Base-by-base conservation (phyloP, 2,329 filamentous ascomycete species). In the Aurifilum marmelostoma region DNA sequence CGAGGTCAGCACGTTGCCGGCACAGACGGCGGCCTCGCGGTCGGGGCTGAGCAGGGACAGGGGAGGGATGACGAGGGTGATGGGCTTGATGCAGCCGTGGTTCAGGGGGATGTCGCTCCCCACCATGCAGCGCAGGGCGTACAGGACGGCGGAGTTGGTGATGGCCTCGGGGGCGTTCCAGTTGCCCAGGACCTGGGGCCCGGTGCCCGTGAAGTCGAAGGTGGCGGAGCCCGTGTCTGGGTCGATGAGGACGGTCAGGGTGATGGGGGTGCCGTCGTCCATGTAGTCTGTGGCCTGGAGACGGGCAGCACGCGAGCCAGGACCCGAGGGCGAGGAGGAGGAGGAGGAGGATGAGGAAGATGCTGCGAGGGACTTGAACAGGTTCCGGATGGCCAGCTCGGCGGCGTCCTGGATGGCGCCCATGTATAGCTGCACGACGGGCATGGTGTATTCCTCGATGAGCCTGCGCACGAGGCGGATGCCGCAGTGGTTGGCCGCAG, bases 401-500 rank as follows among this genome's bases (percentile, higher is more conserved):
- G 81, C 80, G 29, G 79, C 82, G 60, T 76, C 73, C 67, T 82
- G 80, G 56, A 82, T 82, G 62, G 77, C 80, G 27, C 74, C 72
- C 81, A 83, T 80, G 72, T 80, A 79, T 34, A 72, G 74, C 41
- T 80, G 79, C 6, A 80, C 79, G 0, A 75, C 74, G 1, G 68
- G 66, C 11, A 78, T 75, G 3, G 75, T 75, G 27, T 75, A 77
- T 68, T 80, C 78, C 14, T 75, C 75, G 68, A 79, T 79, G 0
- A 80, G 73, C 32, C 73, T 71, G 58, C 72, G 72, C n/a, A 80
- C 75, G 3, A 80, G 73, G 0, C 72, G 74, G 37, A 75, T 78
- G 5, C 82, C 82, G 12, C 79, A 77, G 47, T 80, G 76, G 56
- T 83, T 83, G 0, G 82, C 79, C 0, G 82, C 81, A 0, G 80